Evolutionary conservation across 2,329 filamentous ascomycete species (phyloP).

Genomic region (Aspergillus sclerotialis): DNA sequence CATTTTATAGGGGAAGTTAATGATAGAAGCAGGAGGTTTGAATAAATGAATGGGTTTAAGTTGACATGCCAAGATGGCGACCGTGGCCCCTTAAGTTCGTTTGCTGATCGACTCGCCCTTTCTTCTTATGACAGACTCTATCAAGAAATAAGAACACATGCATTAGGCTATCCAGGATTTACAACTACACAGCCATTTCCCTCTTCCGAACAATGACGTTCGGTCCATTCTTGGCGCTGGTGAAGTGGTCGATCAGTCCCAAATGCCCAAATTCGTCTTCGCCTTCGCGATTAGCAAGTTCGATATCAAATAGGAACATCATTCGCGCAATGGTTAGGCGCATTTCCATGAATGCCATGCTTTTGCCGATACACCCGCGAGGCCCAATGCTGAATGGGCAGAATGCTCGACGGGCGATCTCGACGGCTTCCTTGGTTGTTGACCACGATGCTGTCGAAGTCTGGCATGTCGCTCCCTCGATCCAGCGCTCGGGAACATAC

Average conservation of each 20-base stretch:
- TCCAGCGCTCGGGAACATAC: slow-evolving; percentile 61
- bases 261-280: slow-evolving; percentile 30
- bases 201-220: slow-evolving; percentile 20
- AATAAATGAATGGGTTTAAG: neutral
- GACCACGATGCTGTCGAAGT: slow-evolving; percentile 29
- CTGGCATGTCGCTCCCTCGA: slow-evolving; percentile 40
- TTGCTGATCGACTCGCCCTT: neutral
- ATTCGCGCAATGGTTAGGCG: slow-evolving; percentile 31
- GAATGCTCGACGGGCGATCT: slow-evolving; percentile 59
- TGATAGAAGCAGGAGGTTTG: neutral
- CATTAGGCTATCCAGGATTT: too few relatives aligned
- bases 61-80: neutral
- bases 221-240: slow-evolving; percentile 29
- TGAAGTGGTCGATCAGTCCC: slow-evolving; percentile 32
- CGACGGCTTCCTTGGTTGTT: slow-evolving; percentile 44
- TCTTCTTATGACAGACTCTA: too few relatives aligned
- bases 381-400: slow-evolving; percentile 51
- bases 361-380: slow-evolving; percentile 37
- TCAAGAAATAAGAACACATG: too few relatives aligned
- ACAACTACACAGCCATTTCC: neutral
- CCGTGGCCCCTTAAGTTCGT: too few relatives aligned
- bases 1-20: neutral
- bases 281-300: slow-evolving; percentile 24
- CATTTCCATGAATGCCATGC: slow-evolving; percentile 38
- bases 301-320: slow-evolving; percentile 34